Evolutionary conservation across 1,284 basidiomycete species (phyloP), one percentile per base, ranked within the genome.

Genomic region (Microstroma glucosiphilum): DNA sequence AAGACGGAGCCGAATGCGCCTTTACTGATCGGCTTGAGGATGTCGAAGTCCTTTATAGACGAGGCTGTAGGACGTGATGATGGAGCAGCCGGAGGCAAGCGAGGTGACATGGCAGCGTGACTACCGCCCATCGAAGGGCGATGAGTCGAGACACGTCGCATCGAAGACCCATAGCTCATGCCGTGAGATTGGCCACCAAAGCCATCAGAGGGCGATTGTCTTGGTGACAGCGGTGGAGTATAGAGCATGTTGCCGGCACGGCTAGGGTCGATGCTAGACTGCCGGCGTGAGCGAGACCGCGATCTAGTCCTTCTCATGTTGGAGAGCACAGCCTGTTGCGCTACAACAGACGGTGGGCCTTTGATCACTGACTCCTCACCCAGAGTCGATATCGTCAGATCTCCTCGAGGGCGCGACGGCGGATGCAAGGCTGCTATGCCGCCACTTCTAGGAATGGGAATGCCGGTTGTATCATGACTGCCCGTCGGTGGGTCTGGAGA

Each of bases 21-120:
- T 78, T 98, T 96, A 80, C 91, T 93, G 81, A 99, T 99, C 1
- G 96, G 96, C 81, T 99, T 98, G 83, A 99, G 92, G 76, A 99
- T 89, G 79, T 97, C 92, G 75, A 99, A 99, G 81, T 99, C 96
- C 80, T 92, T 96, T 82, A 98, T 97, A 2, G 92, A 93, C 1
- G 94, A 89, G 0, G 90, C 88, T 7, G 87, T 87, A 13, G 89
- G 86, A 26, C 91, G 85, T 13, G 90, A 85, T 40, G 88, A 81
- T 0, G 91, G 89, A 0, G 87, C 88, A 8, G 85, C 83, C 1
- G 91, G 87, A 1, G 90, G 84, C 57, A 94, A 85, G 25, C 92
- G 86, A 25, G 94, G 93, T n/a, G 96, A 97, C 1, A 94, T 61
- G 0, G 76, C 30, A 37, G 30, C 30, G 30, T 37, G 3, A 69